Evolutionary conservation across 768 basidiomycete species (phyloP), one percentile per base, ranked within the genome.

Genomic region (Sistotremastrum niveocremeum): DNA sequence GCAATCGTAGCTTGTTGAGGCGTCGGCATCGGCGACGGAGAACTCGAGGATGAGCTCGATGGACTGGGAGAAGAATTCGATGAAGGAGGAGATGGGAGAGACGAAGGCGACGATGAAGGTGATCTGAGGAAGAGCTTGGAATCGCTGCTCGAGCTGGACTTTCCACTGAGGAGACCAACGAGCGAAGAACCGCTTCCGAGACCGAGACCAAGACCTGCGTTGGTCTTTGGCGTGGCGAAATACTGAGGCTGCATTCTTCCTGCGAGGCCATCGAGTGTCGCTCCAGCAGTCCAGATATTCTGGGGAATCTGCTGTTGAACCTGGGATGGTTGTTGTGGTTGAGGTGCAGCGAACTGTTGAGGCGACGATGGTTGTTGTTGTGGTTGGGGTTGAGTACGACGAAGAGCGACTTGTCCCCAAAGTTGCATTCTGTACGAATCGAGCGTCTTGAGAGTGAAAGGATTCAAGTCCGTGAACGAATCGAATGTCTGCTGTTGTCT

Each of bases 341-440:
- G 42, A 49, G 46, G 28, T 48, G 51, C 10, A 52, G 49, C 1
- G 51, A 20, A 20, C 20, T 20, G 20, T 20, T 20, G 20, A 20
- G 20, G 20, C 8, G 5, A n/a, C 11, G 12, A 20, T 31, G 6
- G 41, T 5, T 48, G 39, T 41, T 51, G 42, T 20, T 60, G 58
- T 40, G 63, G 60, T 40, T 64, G 60, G 31, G 63, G 62, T n/a
- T 69, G 59, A 49, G 51, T 58, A 45, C 76, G 82, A 53, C 88
- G 87, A 33, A 77, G 71, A 0, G 88, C 88, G 78, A 94, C 85
- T 64, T 83, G 77, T 34, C 80, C 76, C 91, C 90, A 94, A 0
- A 95, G 69, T 50, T 94, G 90, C 84, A 90, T 90, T 37, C 90
- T 75, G 55, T 74, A 87, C 59, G 79, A 74, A 63, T 93, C 89